phyloP scores from a whole-genome alignment of 2,329 filamentous ascomycete species.

The Exophiala lecanii-corni region DNA sequence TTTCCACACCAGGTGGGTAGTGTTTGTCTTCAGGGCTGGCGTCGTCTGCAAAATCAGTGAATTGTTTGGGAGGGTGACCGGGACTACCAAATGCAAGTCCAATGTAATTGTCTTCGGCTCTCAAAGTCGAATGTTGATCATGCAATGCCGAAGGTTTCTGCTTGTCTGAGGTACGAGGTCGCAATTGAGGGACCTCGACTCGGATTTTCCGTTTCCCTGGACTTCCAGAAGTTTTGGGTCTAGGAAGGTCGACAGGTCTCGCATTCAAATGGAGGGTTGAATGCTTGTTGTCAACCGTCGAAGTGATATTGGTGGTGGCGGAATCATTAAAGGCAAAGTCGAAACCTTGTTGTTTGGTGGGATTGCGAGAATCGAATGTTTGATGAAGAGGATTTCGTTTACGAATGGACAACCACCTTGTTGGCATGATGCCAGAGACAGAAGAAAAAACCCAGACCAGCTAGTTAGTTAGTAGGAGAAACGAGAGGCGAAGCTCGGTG shows the following conservation, averaged over 20 bases:
- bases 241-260: slow-evolving; percentile 7
- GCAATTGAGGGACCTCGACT: slow-evolving; percentile 8
- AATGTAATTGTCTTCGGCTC: slow-evolving; percentile 49
- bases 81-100: slow-evolving; percentile 74
- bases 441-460: slow-evolving; percentile 12
- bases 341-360: slow-evolving; percentile 15
- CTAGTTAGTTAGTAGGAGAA: too few species aligned
- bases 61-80: slow-evolving; percentile 29
- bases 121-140: slow-evolving; percentile 10
- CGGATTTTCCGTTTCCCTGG: slow-evolving; percentile 15
- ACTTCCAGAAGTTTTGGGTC: slow-evolving; percentile 18
- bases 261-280: slow-evolving; percentile 2
- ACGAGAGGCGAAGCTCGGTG: not conserved
- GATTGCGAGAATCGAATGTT: slow-evolving; percentile 7
- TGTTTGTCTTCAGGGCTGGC: slow-evolving; percentile 7
- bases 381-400: slow-evolving; percentile 15
- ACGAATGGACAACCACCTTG: slow-evolving; percentile 19
- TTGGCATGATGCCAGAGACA: slow-evolving; percentile 17
- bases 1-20: slow-evolving; percentile 6
- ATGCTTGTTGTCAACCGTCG: too few species aligned
- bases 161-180: slow-evolving; percentile 20
- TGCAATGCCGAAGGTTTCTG: slow-evolving; percentile 10
- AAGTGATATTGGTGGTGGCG: slow-evolving; percentile 5
- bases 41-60: slow-evolving; percentile 6
- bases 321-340: slow-evolving; percentile 23